Evolutionary conservation across 2,329 filamentous ascomycete species (phyloP).

Genomic region (Pseudopyrenochaeta lycopersici): DNA sequence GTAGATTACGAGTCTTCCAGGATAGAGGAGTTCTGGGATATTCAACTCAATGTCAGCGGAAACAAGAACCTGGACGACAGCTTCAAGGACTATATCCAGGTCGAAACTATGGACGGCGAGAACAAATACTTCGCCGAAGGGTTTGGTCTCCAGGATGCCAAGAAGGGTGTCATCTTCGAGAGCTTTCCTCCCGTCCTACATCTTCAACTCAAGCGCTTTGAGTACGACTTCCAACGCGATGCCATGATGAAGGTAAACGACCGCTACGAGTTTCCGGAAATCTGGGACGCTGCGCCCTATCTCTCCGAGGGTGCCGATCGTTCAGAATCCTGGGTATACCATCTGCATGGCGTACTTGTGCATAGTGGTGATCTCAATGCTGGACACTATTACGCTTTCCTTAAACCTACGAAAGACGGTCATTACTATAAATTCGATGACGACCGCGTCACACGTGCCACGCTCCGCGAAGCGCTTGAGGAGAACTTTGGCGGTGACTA

Average conservation of each 20-base stretch:
- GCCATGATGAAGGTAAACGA: slow-evolving; percentile 99
- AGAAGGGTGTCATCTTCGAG: slow-evolving; percentile 97
- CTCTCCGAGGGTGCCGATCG: slow-evolving; percentile 85
- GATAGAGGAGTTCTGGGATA: slow-evolving; percentile 98
- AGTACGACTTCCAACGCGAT: slow-evolving; percentile 95
- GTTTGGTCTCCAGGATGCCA: slow-evolving; percentile 92
- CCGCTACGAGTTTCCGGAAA: slow-evolving; percentile 86
- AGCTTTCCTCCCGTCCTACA: slow-evolving; percentile 94
- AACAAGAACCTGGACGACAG: slow-evolving; percentile 94
- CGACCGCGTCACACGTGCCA: slow-evolving; percentile 94
- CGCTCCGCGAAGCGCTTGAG: slow-evolving; percentile 87
- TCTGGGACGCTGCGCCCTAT: slow-evolving; percentile 85
- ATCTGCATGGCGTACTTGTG: slow-evolving; percentile 92
- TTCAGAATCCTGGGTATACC: slow-evolving; percentile 90
- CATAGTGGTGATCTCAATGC: slow-evolving; percentile 97
- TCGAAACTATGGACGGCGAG: slow-evolving; percentile 96
- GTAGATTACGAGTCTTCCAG: slow-evolving; percentile 97
- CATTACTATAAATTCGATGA: slow-evolving; percentile 98
- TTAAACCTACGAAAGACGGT: slow-evolving; percentile 89
- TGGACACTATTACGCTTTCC: slow-evolving; percentile 96
- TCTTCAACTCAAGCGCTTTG: slow-evolving; percentile 94
- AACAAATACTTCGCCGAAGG: slow-evolving; percentile 98
- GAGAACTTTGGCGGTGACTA: slow-evolving; percentile 97
- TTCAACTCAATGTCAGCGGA: slow-evolving; percentile 94
- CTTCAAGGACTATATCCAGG: slow-evolving; percentile 94